Evolutionary conservation across 2,329 filamentous ascomycete genomes (phyloP).

Genomic region (Arachnomyces sp.): DNA sequence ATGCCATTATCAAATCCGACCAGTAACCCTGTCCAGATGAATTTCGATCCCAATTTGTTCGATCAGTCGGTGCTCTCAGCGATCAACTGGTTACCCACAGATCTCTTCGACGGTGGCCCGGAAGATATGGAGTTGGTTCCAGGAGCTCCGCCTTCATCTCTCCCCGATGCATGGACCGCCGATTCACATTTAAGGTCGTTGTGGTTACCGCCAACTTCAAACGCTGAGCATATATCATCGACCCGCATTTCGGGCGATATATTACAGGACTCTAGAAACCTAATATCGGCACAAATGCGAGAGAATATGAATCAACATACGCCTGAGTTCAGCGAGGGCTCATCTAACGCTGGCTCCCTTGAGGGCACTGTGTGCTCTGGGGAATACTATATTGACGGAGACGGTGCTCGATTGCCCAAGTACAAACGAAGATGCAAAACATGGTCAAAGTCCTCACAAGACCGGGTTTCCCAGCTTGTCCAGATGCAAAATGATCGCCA

Average conservation of each 20-base stretch:
- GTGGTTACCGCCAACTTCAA: constrained; percentile 24
- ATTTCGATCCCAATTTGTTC: constrained; percentile 19
- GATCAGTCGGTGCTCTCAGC: constrained; percentile 22
- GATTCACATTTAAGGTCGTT: constrained; percentile 13
- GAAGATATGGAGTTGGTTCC: constrained; percentile 10
- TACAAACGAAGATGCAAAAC: constrained; percentile 16
- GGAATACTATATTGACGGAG: constrained; percentile 23
- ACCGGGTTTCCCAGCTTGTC: constrained; percentile 7
- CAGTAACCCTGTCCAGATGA: constrained; percentile 16
- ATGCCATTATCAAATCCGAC: constrained; percentile 15
- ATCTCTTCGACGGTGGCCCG: constrained; percentile 18
- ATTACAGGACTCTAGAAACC: constrained; percentile 15
- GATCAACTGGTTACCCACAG: constrained; percentile 32
- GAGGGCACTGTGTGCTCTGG: constrained; percentile 17
- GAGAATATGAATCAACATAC: constrained; percentile 16
- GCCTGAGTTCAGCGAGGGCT: constrained; percentile 16
- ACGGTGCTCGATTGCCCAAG: constrained; percentile 19
- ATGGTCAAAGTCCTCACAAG: constrained; percentile 12
- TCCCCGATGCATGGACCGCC: constrained; percentile 14
- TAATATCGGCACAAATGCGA: constrained; percentile 12
- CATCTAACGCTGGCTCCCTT: constrained; percentile 15
- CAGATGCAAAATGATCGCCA: constrained; percentile 10
- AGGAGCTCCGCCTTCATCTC: constrained; percentile 12
- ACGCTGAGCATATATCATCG: constrained; percentile 10
- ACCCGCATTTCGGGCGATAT: constrained; percentile 12